Evolutionary conservation across 352 stramenopile species (phyloP).

Genomic region (Globisporangium paddicum): DNA sequence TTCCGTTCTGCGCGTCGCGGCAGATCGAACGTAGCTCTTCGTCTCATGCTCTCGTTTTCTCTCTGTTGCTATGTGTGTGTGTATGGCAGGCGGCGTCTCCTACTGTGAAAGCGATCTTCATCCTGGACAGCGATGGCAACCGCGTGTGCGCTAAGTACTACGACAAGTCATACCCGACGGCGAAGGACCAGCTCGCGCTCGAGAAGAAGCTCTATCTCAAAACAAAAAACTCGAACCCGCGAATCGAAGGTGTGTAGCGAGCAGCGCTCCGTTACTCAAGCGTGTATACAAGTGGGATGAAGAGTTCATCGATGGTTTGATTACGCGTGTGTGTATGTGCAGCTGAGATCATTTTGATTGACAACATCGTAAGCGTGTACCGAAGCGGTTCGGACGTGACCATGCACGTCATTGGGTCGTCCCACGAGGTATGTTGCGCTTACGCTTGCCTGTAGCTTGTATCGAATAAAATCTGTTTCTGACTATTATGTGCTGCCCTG

Average conservation of each 20-base stretch:
- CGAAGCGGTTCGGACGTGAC: conserved; percentile 82
- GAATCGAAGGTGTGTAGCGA: conserved; percentile 55
- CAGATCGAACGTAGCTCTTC: not conserved
- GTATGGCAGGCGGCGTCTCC: conserved; percentile 50
- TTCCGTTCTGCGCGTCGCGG: not conserved
- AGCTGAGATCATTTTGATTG: conserved; percentile 88
- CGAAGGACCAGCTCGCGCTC: conserved; percentile 83
- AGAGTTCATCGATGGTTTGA: not conserved
- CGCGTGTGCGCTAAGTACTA: conserved; percentile 92
- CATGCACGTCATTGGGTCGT: conserved; percentile 86
- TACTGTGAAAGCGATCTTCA: conserved; percentile 86
- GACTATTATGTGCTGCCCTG: not conserved
- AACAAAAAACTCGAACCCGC: conserved; percentile 86
- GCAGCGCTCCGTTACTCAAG: not conserved
- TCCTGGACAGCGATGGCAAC: conserved; percentile 85
- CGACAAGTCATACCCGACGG: conserved; percentile 81
- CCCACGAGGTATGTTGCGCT: conserved; percentile 47
- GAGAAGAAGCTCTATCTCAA: conserved; percentile 90
- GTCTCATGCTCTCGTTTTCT: not conserved
- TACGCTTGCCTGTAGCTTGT: not conserved
- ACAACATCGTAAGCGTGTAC: conserved; percentile 90
- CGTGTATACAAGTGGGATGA: not conserved
- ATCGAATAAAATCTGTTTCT: not conserved
- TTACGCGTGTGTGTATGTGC: not conserved
- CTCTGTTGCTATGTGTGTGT: not conserved